Evolutionary conservation across 164 flowering plant species (phyloP), one percentile per base, ranked within the genome.

Genomic region (Nelumbo lutea): DNA sequence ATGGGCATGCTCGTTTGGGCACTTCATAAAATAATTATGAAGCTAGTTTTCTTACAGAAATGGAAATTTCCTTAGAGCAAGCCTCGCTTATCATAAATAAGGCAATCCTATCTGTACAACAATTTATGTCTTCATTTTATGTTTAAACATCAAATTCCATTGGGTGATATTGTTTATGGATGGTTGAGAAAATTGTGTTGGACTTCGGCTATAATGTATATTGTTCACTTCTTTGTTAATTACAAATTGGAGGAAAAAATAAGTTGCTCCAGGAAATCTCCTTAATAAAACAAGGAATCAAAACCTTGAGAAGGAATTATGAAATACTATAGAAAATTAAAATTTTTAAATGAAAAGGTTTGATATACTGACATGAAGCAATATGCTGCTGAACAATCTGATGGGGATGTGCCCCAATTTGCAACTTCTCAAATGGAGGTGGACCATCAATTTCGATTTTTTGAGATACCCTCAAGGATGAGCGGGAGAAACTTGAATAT

Each of bases 371-470:
- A 82, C 83, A 3, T 62, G 85, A 72, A 71, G 44, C 64, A 76
- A 39, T 82, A 4, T 79, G 78, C 7, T 68, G 76, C 50, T 67
- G 79, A 73, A 72, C 66, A 74, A 60, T 52, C 10, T 15, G 70
- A 70, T 15, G 83, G 7, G 74, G 66, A 44, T 73, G 62, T 60
- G 79, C 72, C 63, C 77, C 83, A 75, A 84, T 72, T 75, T 88
- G 83, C 76, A 94, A 73, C 80, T 91, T 91, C 84, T 88, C 92
- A 78, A 94, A 94, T 55, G 83, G 88, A 45, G 96, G 98, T 65
- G 98, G 98, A 69, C 93, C 88, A 41, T 68, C 81, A 72, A 67
- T 63, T 38, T 75, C 91, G 73, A 65, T 71, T 43, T 77, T 85
- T 71, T 80, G 75, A 46, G 84, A 67, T 58, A 42, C 6, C 79